Conservation (phyloP, 129 eudicot genomes). For the Lactuca saligna region DNA sequence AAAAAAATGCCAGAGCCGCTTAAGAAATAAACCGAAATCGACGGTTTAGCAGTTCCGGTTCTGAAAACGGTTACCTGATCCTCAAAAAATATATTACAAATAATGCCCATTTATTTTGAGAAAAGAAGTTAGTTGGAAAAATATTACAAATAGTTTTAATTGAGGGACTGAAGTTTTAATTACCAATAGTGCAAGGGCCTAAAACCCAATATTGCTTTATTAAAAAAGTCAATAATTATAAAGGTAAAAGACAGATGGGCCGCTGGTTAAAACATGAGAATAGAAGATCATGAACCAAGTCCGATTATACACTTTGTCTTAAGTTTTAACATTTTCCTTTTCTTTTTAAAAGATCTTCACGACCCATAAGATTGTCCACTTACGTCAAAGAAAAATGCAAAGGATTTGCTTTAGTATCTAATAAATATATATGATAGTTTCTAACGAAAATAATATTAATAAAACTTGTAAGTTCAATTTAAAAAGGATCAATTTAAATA, state of each 20-base stretch:
- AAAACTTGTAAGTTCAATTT: no score
- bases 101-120: not conserved
- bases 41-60: no score
- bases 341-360: not conserved
- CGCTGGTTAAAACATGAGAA: not conserved
- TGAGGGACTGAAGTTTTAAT: slow-evolving; percentile 14
- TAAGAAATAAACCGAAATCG: no score
- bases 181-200: slow-evolving; percentile 9
- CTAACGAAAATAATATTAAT: no score
- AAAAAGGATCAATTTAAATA: no score
- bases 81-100: no score
- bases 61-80: no score
- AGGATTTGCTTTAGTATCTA: no score
- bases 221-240: not conserved
- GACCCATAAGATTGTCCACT: slow-evolving; percentile 8
- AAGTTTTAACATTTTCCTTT: slow-evolving; percentile 14
- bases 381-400: not conserved
- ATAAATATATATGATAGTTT: no score
- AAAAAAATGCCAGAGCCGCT: no score
- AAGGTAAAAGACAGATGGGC: slow-evolving; percentile 12
- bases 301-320: slow-evolving; percentile 23
- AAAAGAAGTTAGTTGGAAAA: not conserved
- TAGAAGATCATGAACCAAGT: slow-evolving; percentile 25
- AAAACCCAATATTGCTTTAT: not conserved
- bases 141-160: not conserved